Evolutionary conservation across 1,284 basidiomycete genomes (phyloP), one percentile per base, ranked within the genome.

Genomic region (Trichosporon inkin): DNA sequence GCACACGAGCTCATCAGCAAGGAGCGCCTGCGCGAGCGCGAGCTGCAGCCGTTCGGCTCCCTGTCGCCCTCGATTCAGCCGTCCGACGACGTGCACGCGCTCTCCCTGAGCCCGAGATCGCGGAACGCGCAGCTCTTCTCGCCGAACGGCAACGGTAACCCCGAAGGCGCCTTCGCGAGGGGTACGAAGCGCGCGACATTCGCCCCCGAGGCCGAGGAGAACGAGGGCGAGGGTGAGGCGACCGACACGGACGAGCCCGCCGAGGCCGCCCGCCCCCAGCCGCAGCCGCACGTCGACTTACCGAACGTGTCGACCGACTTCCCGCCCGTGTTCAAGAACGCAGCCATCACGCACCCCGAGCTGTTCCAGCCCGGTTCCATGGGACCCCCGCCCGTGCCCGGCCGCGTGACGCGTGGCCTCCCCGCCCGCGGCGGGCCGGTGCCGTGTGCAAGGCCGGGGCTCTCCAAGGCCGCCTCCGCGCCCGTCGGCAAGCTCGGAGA

Each of bases 401-500:
- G 19, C 49, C 59, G 60, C 56, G 20, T 53, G 56, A 60, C 57
- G 37, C 63, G 32, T 44, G 57, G 34, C 34, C 51, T 51, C 7
- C 59, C 61, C 41, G 24, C 41, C 22, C 41, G 41, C 20, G 41
- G 41, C 22, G 41, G 22, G 5, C 10, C 16, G 22, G 19, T 28
- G 8, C 24, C 41, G 22, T 10, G 13, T 0, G 16, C 16, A 2
- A 32, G 60, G 53, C 37, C 57, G 53, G 62, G 53, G 3, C 60
- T 72, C 35, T 65, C 63, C 20, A 74, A 74, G 64, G 70, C 74
- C 5, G 63, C 72, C 51, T 69, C 67, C 10, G 73, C 72, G 36
- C 74, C 74, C n/a, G 73, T 76, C 1, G 61, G 68, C n/a, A 38
- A 57, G 13, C 54, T 70, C 32, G 64, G 69, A 1, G 62, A 60